phyloP scores from a whole-genome alignment of 2,329 filamentous ascomycete genomes.

The Colletotrichum sp. region DNA sequence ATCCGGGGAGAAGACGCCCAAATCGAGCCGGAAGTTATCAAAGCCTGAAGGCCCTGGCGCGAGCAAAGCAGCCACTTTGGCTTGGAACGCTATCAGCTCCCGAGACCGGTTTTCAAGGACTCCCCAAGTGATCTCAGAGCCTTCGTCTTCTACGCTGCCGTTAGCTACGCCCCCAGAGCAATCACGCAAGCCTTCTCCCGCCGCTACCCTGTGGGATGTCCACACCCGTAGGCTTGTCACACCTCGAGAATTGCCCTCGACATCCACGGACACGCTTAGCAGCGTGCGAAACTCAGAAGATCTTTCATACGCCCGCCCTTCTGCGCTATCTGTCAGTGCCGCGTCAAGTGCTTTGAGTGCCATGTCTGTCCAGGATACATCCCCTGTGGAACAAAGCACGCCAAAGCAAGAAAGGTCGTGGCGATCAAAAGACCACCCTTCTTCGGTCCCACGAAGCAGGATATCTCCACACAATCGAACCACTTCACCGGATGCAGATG shows the following conservation, averaged over 20 bases:
- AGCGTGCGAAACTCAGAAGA: conserved; percentile 45
- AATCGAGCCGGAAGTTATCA: conserved; percentile 42
- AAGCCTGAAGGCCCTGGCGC: conserved; percentile 56
- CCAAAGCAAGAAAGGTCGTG: neutral
- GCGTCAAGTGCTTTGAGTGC: conserved; percentile 59
- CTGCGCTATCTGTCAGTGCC: conserved; percentile 58
- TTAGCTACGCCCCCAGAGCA: conserved; percentile 35
- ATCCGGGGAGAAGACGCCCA: conserved; percentile 45
- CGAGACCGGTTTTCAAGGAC: conserved; percentile 38
- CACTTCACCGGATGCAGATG: neutral
- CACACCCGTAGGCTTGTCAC: conserved; percentile 57
- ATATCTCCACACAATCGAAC: neutral
- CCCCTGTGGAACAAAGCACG: conserved; percentile 2
- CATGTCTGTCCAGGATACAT: conserved; percentile 15
- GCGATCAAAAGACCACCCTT: neutral
- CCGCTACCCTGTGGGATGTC: conserved; percentile 56
- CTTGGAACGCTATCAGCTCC: conserved; percentile 58
- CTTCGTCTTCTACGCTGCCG: conserved; percentile 21
- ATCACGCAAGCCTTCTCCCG: conserved; percentile 32
- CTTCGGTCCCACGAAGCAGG: neutral
- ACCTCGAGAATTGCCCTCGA: conserved; percentile 37
- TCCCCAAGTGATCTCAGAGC: conserved; percentile 26
- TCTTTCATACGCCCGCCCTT: conserved; percentile 40
- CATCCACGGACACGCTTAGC: conserved; percentile 29
- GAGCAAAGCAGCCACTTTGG: conserved; percentile 68